Base-by-base conservation (phyloP, 2,329 filamentous ascomycete species). In the Fusarium temperatum region DNA sequence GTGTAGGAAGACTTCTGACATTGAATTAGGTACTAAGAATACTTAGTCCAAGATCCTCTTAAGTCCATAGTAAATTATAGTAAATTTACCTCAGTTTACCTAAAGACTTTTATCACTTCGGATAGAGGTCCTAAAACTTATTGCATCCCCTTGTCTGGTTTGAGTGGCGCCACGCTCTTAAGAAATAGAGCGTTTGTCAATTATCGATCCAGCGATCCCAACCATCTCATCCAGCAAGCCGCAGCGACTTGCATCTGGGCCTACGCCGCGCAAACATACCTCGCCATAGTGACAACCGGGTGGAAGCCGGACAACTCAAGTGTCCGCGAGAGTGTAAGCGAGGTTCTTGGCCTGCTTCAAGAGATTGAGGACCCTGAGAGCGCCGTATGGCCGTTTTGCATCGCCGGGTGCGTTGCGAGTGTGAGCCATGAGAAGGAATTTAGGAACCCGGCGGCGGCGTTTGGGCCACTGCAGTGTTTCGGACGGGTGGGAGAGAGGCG, bases 51-150 rank as follows among this genome's bases (percentile, higher is more conserved):
- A 36, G 35, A 36, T 36, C 35, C 35, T 17, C 35, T 36, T 36
- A 18, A 36, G 3, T 18, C 35, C 10, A 36, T 10, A 36, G 0
- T 36, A 18, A 18, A 18, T 18, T 18, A 36, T 36, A 0, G 3
- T 18, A 18, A 36, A 8, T 36, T 36, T 36, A 5, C 3, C 1
- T 2, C 17, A 36, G 35, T 36, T 36, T 36, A 35, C 32, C 14
- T 35, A 35, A 35, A 7, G 32, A 0, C 0, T 35, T 35, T 15
- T 35, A 1, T 35, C 0, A 35, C 32, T 35, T 8, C 15, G 1
- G 14, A 35, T 35, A 35, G 32, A 36, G 35, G 15, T 2, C 15
- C 7, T 36, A 1, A 36, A 8, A 1, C 9, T 0, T 5, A 36
- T 10, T 36, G 4, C 0, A 35, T 36, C 8, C 8, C 35, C 6